phyloP scores from a whole-genome alignment of 164 flowering plant genomes.

The Vitis rupestris region DNA sequence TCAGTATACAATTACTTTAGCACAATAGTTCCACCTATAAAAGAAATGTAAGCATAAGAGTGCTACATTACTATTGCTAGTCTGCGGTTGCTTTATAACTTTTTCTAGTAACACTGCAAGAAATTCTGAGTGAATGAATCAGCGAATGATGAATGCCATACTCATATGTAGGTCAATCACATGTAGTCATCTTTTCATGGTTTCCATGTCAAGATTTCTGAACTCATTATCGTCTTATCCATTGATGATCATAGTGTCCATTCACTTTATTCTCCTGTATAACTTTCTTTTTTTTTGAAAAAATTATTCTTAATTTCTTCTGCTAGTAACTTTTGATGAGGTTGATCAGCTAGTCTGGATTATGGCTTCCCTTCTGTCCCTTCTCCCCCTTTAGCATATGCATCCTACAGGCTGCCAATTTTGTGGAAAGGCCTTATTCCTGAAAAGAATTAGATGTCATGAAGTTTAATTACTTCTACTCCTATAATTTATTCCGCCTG shows the following conservation, averaged over 20 bases:
- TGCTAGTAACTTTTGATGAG: too few species aligned
- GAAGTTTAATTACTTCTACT: background rate
- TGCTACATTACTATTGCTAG: background rate
- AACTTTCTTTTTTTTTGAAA: too few species aligned
- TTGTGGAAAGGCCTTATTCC: background rate
- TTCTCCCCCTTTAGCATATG: background rate
- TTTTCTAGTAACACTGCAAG: background rate
- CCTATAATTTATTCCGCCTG: background rate
- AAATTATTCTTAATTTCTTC: too few species aligned
- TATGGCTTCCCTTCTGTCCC: too few species aligned
- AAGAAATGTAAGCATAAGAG: too few species aligned
- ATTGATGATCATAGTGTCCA: too few species aligned
- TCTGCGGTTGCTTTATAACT: background rate
- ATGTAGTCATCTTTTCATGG: background rate
- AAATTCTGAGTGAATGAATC: background rate
- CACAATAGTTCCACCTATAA: too few species aligned
- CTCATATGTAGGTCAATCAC: background rate
- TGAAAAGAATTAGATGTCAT: background rate
- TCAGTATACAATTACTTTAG: too few species aligned
- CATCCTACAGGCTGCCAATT: background rate
- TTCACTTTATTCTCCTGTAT: too few species aligned
- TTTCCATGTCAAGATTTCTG: too few species aligned
- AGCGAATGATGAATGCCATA: background rate
- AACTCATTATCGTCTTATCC: too few species aligned
- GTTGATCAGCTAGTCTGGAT: too few species aligned